Evolutionary conservation across 805 yeast species (phyloP), one percentile per base, ranked within the genome.

Genomic region (Kuraishia borneana): DNA sequence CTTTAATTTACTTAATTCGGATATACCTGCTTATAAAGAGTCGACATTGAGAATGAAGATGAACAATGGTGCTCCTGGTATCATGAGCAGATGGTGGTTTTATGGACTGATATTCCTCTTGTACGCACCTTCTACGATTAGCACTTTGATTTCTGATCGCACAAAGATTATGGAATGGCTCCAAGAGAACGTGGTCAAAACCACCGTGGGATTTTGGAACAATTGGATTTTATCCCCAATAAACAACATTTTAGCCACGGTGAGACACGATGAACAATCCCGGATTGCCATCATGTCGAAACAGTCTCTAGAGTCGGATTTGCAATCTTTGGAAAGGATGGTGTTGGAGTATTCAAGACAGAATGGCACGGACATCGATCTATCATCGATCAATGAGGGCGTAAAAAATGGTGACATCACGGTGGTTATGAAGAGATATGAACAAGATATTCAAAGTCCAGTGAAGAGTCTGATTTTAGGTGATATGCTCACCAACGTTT

Each of bases 161-260:
- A 58, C 57, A 13, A 68, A 61, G 13, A 71, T 85, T 13, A 40
- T 61, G 2, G 49, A 61, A 2, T 83, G 92, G 78, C 38, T 75
- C 30, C 58, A 61, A 33, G 60, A 62, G 33, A 78, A 80, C 35
- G 49, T 84, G 5, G 53, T 76, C 12, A 83, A 76, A n/a, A 78
- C 94, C 0, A 47, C 65, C 1, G 47, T 50, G 20, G 84, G 89
- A 3, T 79, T 88, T 45, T 70, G 77, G 63, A 55, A 63, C 21
- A 85, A 88, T 51, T 89, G 98, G 97, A 68, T 89, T 3, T 59
- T 84, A 27, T 68, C 69, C 31, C 98, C 97, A 1, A 48, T 83
- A 14, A 60, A 62, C 28, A 77, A 82, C 44, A 77, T 89, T 42
- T 58, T 84, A 42, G 67, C 73, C 31, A 85, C 94, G 0, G 76